Percentiles rank a stretch among this genome's conserved stretches.
Conservation (phyloP, 345 rosid genomes). For the Cardamine resedifolia region DNA sequence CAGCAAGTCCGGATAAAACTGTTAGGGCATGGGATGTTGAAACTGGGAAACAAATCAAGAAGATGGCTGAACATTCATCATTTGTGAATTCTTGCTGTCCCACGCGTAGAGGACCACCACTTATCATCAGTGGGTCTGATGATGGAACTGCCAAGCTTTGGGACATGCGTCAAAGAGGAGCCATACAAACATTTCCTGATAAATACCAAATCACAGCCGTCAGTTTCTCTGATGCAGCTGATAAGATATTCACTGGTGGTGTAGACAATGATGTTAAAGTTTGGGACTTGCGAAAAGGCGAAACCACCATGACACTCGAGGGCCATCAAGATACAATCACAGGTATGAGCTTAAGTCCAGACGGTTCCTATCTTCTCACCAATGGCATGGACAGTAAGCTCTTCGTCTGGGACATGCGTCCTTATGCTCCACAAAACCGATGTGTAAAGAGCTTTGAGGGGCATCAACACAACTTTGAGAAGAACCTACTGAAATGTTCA, state of each 20-base stretch:
- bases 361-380: conserved; percentile 94
- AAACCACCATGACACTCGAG: conserved; percentile 85
- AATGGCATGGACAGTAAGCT: conserved; percentile 96
- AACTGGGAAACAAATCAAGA: conserved; percentile 90
- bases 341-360: conserved; percentile 90
- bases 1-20: conserved; percentile 95
- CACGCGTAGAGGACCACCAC: conserved; percentile 87
- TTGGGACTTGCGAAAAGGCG: conserved; percentile 93
- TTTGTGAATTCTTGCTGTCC: conserved; percentile 94
- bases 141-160: conserved; percentile 98
- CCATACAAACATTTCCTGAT: conserved; percentile 97
- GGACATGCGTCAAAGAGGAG: conserved; percentile 99
- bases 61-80: conserved; percentile 95
- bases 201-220: conserved; percentile 97
- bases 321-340: conserved; percentile 98
- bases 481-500: conserved; percentile 80
- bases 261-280: conserved; percentile 85
- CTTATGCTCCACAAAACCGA: conserved; percentile 94
- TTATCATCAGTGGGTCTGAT: conserved; percentile 91
- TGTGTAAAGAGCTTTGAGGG: conserved; percentile 92
- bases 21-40: conserved; percentile 94
- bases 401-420: conserved; percentile 97
- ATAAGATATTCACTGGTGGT: conserved; percentile 91
- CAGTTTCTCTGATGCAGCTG: conserved; percentile 90
- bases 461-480: conserved; percentile 96